Evolutionary conservation across 352 stramenopile species (phyloP).

Genomic region (Pythium diclinum): DNA sequence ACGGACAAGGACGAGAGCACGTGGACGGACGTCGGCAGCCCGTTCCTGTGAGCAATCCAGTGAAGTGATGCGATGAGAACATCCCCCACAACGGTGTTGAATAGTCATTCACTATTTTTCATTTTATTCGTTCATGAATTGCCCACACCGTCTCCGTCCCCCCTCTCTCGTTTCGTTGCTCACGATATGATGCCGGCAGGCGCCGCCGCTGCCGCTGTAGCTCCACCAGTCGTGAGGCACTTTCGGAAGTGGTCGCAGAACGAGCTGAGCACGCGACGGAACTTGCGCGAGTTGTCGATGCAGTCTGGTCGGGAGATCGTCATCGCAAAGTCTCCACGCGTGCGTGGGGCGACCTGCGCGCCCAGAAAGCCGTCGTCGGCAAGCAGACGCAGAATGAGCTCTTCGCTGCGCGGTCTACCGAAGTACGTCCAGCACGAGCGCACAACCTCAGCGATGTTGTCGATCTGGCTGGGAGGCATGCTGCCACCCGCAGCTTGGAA

Average conservation of each 20-base stretch:
- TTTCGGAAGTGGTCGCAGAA: constrained; percentile 83
- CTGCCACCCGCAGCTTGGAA: constrained; percentile 59
- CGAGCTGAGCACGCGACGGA: constrained; percentile 65
- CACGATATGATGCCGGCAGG: constrained; percentile 24
- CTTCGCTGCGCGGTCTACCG: constrained; percentile 55
- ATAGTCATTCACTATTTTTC: neutral
- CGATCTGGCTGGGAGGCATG: constrained; percentile 58
- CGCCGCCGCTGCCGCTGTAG: neutral
- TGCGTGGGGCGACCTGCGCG: constrained; percentile 49
- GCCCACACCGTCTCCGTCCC: no score
- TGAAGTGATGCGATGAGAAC: neutral
- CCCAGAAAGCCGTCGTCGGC: constrained; percentile 60
- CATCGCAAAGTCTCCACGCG: constrained; percentile 51
- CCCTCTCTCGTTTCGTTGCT: neutral
- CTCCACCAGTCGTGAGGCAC: constrained; percentile 27
- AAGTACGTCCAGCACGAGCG: constrained; percentile 77
- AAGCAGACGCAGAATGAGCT: constrained; percentile 54
- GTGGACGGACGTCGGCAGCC: constrained; percentile 68
- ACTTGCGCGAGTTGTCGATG: constrained; percentile 76
- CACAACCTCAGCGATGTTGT: constrained; percentile 67
- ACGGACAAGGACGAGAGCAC: constrained; percentile 48
- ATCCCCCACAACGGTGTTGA: neutral
- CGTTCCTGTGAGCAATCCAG: constrained; percentile 44
- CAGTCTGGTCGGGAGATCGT: constrained; percentile 61
- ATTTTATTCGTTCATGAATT: neutral